Conservation (phyloP, 345 rosid species). For the Arabis alpina region DNA sequence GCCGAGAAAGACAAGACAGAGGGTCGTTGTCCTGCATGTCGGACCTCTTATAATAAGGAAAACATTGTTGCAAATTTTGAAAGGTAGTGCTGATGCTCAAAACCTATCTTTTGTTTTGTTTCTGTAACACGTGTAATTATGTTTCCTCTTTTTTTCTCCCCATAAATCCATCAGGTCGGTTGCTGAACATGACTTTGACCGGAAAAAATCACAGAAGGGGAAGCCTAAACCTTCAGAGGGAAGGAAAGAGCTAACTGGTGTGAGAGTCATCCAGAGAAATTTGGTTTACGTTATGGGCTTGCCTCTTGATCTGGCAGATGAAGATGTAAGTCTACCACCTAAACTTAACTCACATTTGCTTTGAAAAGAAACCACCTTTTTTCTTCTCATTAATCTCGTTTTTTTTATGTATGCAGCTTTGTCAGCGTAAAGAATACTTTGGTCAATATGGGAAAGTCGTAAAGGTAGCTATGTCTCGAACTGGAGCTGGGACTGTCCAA, state of each 20-base stretch:
- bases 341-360: slow-evolving; percentile 19
- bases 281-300: slow-evolving; percentile 90
- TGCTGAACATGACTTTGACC: slow-evolving; percentile 66
- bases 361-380: slow-evolving; percentile 14
- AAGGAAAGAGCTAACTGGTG: slow-evolving; percentile 84
- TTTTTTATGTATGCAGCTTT: slow-evolving; percentile 60
- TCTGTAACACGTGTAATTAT: background rate
- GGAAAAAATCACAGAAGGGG: slow-evolving; percentile 74
- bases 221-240: slow-evolving; percentile 75
- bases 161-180: slow-evolving; percentile 51
- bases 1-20: slow-evolving; percentile 91
- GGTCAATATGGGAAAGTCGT: slow-evolving; percentile 93
- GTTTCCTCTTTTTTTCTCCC: background rate
- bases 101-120: background rate
- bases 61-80: slow-evolving; percentile 88
- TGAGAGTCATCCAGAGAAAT: slow-evolving; percentile 88
- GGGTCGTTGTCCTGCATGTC: slow-evolving; percentile 97
- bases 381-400: slow-evolving; percentile 5
- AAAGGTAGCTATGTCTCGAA: slow-evolving; percentile 91
- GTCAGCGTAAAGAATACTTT: slow-evolving; percentile 78
- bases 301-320: slow-evolving; percentile 92
- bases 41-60: slow-evolving; percentile 85
- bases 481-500: slow-evolving; percentile 79
- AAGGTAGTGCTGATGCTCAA: slow-evolving; percentile 52
- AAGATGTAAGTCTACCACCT: slow-evolving; percentile 59